Conservation (phyloP, 73 alveolate genomes). For the Paramecium pentaurelia region DNA sequence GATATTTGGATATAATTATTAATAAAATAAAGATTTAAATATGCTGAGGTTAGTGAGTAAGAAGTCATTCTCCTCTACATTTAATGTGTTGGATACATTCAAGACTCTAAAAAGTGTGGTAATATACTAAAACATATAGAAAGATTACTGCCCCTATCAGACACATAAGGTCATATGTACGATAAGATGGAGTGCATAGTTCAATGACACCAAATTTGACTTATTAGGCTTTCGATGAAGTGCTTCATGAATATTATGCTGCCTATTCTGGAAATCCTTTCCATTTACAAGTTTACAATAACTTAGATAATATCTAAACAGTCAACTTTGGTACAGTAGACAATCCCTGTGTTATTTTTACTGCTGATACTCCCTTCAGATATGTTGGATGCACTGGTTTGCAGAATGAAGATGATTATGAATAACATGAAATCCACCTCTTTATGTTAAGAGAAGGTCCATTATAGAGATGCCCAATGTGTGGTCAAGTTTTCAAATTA, state of each 20-base stretch:
- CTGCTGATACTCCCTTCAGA: slow-evolving; percentile 76
- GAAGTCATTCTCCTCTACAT: slow-evolving; percentile 31
- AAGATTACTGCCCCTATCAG: neutral
- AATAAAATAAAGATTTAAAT: slow-evolving; percentile 2
- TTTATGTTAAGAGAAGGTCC: slow-evolving; percentile 89
- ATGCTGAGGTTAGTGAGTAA: neutral
- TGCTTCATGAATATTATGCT: slow-evolving; percentile 65
- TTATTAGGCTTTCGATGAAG: slow-evolving; percentile 68
- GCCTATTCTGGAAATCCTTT: slow-evolving; percentile 65
- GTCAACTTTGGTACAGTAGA: slow-evolving; percentile 88
- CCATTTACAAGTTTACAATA: slow-evolving; percentile 56
- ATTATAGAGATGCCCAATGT: slow-evolving; percentile 81
- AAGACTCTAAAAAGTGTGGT: slow-evolving; percentile 4
- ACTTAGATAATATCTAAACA: slow-evolving; percentile 58
- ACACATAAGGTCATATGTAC: neutral
- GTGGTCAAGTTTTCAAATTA: slow-evolving; percentile 88
- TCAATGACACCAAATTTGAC: slow-evolving; percentile 22
- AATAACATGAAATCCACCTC: slow-evolving; percentile 78
- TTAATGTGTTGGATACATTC: neutral
- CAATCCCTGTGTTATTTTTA: slow-evolving; percentile 84
- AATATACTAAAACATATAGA: neutral
- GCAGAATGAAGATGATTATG: slow-evolving; percentile 88
- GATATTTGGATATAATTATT: neutral
- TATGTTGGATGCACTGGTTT: slow-evolving; percentile 87
- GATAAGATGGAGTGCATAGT: neutral